A percentile compares a stretch with the other conserved stretches of the same genome.
Conservation (phyloP, 129 eudicot genomes). For the Helianthus annuus region DNA sequence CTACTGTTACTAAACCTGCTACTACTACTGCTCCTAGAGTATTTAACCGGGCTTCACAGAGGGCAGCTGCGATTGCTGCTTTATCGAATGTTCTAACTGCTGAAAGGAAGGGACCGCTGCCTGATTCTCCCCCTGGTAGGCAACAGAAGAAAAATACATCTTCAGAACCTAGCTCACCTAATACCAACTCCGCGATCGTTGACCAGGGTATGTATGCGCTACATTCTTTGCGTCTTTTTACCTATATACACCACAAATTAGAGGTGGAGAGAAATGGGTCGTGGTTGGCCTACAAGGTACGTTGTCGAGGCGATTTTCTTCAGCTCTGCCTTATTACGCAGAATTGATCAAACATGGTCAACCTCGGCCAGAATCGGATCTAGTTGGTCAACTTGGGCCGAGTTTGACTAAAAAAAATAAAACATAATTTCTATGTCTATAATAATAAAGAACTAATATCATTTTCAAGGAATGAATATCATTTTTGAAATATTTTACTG, state of each 20-base stretch:
- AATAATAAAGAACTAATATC: too few species aligned
- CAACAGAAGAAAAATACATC: constrained; percentile 46
- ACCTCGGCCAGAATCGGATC: too few species aligned
- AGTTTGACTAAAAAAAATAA: too few species aligned
- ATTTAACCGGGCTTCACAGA: constrained; percentile 70
- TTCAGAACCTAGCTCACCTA: constrained; percentile 53
- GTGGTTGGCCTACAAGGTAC: not conserved
- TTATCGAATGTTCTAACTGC: constrained; percentile 88
- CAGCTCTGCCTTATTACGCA: too few species aligned
- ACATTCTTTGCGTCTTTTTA: not conserved
- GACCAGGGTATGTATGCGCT: constrained; percentile 9
- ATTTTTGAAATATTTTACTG: too few species aligned
- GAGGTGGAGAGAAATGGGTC: not conserved
- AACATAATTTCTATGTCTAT: too few species aligned
- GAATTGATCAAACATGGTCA: too few species aligned
- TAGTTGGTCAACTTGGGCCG: too few species aligned
- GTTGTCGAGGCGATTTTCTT: too few species aligned
- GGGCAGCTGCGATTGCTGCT: constrained; percentile 99
- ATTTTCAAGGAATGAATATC: too few species aligned
- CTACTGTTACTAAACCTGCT: constrained; percentile 50
- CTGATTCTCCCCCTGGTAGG: constrained; percentile 50
- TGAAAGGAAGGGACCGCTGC: constrained; percentile 61
- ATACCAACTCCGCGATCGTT: constrained; percentile 11
- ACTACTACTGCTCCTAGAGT: constrained; percentile 42
- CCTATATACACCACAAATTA: not conserved